Evolutionary conservation across 495 filamentous ascomycete species (phyloP).

Genomic region (Penicillium robsamsonii): DNA sequence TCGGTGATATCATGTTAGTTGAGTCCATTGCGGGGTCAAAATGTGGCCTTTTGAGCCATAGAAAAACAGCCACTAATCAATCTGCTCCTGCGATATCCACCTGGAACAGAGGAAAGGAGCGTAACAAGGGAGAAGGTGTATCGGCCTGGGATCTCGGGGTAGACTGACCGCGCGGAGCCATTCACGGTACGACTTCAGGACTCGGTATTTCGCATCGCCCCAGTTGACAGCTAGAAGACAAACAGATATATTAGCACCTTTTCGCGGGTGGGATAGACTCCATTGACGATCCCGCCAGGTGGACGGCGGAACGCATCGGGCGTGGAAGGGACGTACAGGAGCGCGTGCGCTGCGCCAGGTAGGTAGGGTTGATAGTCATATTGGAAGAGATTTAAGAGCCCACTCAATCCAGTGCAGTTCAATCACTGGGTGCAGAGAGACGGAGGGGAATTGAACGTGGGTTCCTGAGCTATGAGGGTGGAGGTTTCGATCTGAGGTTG

Average conservation of each 20-base stretch:
- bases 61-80: background rate
- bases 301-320: constrained; percentile 24
- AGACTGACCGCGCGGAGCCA: constrained; percentile 88
- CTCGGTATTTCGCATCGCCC: constrained; percentile 77
- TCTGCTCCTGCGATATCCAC: background rate
- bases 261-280: constrained; percentile 3
- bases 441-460: constrained; percentile 18
- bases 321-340: constrained; percentile 64
- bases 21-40: background rate
- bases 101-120: background rate
- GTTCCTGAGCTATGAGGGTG: constrained; percentile 29
- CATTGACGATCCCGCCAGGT: constrained; percentile 17
- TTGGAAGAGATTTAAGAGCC: constrained; percentile 18
- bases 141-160: constrained; percentile 9
- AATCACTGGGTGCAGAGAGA: constrained; percentile 21
- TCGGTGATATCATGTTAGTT: constrained; percentile 22
- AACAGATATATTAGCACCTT: background rate
- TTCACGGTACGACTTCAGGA: constrained; percentile 81
- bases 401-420: constrained; percentile 24
- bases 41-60: background rate
- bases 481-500: constrained; percentile 32
- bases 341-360: constrained; percentile 85
- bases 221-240: constrained; percentile 70
- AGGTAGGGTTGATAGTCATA: constrained; percentile 87
- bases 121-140: constrained; percentile 11